Base-by-base conservation (phyloP, 2,329 filamentous ascomycete species). In the Ophiostoma ips region DNA sequence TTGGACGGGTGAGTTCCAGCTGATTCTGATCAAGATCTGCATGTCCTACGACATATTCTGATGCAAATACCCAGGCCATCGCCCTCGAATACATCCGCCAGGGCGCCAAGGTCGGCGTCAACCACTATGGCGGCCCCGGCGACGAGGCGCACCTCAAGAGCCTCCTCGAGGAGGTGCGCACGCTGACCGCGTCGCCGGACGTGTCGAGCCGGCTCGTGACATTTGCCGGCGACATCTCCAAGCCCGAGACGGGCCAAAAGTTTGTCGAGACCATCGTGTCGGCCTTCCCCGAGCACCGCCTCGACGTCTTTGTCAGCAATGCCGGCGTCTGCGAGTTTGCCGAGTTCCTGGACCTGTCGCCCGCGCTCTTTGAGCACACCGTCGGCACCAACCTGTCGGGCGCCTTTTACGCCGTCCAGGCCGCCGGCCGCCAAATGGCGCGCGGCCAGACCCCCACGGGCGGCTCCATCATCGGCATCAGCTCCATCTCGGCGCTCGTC, bases 271-370 rank as follows among this genome's bases (percentile, higher is more conserved):
- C 30, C 31, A 46, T 54, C 12, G 50, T 52, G 6, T 13, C 35
- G 2, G 30, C 50, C n/a, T 51, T 54, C 30, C 73, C 13, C 12
- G 15, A 24, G 5, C 66, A 67, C 0, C 71, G 78, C 4, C 67
- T 88, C 33, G 83, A 87, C 65, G 71, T 94, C 7, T 90, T 90
- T 64, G 84, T 95, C 28, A 86, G 81, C 63, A 95, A 95, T 68
- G 88, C 88, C 4, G 88, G 88, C 7, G 76, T 95, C 52, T 95
- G 87, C 71, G 76, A 84, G 55, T 95, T 95, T 66, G 82, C 83
- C 52, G 85, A 94, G 57, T 94, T 95, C 61, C 67, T 95, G 21
- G 79, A 83, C 18, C 75, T 94, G 40, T 71, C 78, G 10, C 75
- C 79, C 1, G 75, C 82, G 51, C 78, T 94, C 50, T 84, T 88